These are phyloP conservation scores for Tephrocybe sp. DNA, from an alignment of 768 basidiomycete genomes.

Conservation along the genomic window DNA sequence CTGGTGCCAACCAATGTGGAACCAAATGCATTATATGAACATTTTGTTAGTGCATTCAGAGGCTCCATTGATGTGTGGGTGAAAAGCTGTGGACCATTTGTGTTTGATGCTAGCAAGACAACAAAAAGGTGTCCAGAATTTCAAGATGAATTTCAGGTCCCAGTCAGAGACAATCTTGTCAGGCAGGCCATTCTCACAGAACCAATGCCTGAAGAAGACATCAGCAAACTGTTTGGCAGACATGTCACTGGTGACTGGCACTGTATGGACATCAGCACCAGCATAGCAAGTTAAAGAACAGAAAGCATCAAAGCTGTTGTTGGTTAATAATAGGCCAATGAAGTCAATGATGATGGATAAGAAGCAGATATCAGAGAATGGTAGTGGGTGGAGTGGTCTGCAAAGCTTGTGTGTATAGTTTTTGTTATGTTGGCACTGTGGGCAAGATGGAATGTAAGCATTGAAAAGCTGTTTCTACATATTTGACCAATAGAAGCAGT, in stretches of 20 bases:
- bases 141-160: constrained; percentile 22
- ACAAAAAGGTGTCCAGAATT: constrained; percentile 32
- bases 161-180: constrained; percentile 29
- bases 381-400: constrained; percentile 26
- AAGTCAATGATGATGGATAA: constrained; percentile 30
- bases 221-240: constrained; percentile 17
- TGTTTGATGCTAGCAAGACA: constrained; percentile 26
- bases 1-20: constrained; percentile 29
- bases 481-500: constrained; percentile 32
- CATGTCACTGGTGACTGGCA: background rate
- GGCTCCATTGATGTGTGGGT: constrained; percentile 40
- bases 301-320: constrained; percentile 24
- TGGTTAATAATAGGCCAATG: constrained; percentile 28
- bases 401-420: constrained; percentile 14
- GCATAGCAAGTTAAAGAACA: constrained; percentile 26
- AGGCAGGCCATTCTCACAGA: constrained; percentile 32
- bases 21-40: constrained; percentile 26
- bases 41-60: constrained; percentile 36
- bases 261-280: constrained; percentile 16
- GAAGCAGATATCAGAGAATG: constrained; percentile 24
- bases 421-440: constrained; percentile 28
- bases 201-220: constrained; percentile 29
- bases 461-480: constrained; percentile 25
- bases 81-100: constrained; percentile 34
- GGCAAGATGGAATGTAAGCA: constrained; percentile 12